A percentile compares a stretch with the other conserved stretches of the same genome.
These are phyloP conservation scores for Crassisporium funariophilum DNA, from an alignment of 768 basidiomycete species.

Conservation along the genomic window DNA sequence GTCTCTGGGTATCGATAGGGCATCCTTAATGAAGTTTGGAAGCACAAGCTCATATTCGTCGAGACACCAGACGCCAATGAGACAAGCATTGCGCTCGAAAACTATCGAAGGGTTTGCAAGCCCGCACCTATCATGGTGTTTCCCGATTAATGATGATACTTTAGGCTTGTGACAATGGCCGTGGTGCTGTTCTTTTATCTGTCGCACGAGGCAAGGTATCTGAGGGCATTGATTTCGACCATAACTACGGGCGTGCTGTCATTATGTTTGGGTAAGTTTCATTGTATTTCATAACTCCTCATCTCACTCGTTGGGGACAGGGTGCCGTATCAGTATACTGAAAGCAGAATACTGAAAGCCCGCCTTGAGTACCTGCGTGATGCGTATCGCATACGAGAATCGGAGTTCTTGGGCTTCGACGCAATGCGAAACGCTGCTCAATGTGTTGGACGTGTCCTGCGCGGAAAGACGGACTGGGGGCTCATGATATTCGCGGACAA, in stretches of 20 bases:
- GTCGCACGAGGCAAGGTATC: constrained; percentile 99
- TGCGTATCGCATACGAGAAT: constrained; percentile 96
- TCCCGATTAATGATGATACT: neutral
- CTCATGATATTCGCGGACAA: constrained; percentile 99
- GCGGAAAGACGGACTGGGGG: constrained; percentile 99
- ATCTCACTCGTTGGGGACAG: constrained; percentile 37
- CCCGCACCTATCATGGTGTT: constrained; percentile 8
- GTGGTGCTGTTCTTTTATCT: constrained; percentile 94
- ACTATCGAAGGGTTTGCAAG: constrained; percentile 81
- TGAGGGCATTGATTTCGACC: constrained; percentile 99
- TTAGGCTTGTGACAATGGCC: constrained; percentile 97
- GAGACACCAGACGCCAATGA: constrained; percentile 99
- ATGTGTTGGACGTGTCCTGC: constrained; percentile 95
- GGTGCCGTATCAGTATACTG: constrained; percentile 97
- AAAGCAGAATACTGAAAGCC: constrained; percentile 95
- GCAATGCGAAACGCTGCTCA: constrained; percentile 99
- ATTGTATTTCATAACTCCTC: neutral
- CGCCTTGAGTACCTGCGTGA: constrained; percentile 98
- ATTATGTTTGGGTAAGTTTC: constrained; percentile 93
- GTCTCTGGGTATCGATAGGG: constrained; percentile 54
- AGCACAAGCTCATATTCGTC: constrained; percentile 98
- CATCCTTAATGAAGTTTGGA: constrained; percentile 99
- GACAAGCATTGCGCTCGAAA: constrained; percentile 96
- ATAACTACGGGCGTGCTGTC: constrained; percentile 98
- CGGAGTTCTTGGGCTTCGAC: constrained; percentile 98